These are phyloP conservation scores for Lentinula sp. DNA, from an alignment of 768 basidiomycete genomes.

Conservation along the genomic window DNA sequence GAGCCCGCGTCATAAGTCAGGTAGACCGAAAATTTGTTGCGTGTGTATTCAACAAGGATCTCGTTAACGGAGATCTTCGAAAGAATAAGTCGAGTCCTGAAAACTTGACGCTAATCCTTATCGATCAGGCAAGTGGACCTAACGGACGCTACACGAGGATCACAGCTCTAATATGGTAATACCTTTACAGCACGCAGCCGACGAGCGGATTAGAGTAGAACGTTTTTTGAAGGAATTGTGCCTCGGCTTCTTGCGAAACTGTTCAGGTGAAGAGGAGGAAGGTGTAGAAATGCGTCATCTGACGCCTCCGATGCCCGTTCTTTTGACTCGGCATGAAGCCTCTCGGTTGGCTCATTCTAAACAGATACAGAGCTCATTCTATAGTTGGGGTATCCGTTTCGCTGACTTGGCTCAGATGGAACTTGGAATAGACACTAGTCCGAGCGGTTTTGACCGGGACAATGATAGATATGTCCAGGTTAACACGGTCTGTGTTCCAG, in stretches of 20 bases:
- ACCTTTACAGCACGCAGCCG: constrained; percentile 77
- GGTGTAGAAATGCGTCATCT: constrained; percentile 37
- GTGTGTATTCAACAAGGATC: constrained; percentile 43
- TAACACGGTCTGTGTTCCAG: constrained; percentile 56
- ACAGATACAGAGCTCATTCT: constrained; percentile 42
- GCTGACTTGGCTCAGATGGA: constrained; percentile 22
- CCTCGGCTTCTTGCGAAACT: constrained; percentile 49
- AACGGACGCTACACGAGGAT: constrained; percentile 6
- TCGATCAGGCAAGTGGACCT: constrained; percentile 50
- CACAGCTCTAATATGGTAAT: constrained; percentile 4
- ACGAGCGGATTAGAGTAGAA: constrained; percentile 92
- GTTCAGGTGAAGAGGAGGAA: constrained; percentile 16
- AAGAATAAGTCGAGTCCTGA: background rate
- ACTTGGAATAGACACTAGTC: constrained; percentile 17
- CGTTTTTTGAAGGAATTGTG: constrained; percentile 71
- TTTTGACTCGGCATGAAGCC: constrained; percentile 66
- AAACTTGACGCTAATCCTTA: constrained; percentile 50
- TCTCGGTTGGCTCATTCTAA: constrained; percentile 35
- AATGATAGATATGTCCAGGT: constrained; percentile 56
- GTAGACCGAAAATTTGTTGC: constrained; percentile 90
- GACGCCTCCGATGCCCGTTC: constrained; percentile 49
- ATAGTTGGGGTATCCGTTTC: constrained; percentile 67
- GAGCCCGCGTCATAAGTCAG: constrained; percentile 68
- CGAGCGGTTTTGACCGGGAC: constrained; percentile 16
- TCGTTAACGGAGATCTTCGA: constrained; percentile 10